Evolutionary conservation across 2,329 filamentous ascomycete species (phyloP).

Genomic region (Pestalotiopsis sp.): DNA sequence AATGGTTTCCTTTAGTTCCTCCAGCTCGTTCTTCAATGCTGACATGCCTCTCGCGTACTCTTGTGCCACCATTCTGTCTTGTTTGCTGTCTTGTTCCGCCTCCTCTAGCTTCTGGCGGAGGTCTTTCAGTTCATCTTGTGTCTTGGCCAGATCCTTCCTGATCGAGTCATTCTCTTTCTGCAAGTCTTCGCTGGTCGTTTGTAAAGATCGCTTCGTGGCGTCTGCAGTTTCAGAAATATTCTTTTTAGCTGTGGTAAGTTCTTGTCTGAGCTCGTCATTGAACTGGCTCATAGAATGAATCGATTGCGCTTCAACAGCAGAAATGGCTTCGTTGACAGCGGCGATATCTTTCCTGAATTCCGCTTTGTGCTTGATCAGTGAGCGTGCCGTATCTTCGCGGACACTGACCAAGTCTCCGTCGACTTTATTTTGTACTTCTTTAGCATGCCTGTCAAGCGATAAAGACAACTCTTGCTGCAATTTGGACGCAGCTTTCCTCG

Average conservation of each 20-base stretch:
- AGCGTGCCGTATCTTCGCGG: background rate
- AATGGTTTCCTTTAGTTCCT: slow-evolving; percentile 31
- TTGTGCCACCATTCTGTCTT: background rate
- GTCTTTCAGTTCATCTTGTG: background rate
- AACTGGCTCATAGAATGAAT: background rate
- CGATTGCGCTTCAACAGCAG: background rate
- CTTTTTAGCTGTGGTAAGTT: background rate
- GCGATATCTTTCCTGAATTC: background rate
- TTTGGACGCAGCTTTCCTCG: background rate
- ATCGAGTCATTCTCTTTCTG: background rate
- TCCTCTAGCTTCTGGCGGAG: background rate
- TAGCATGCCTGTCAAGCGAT: background rate
- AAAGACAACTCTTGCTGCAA: background rate
- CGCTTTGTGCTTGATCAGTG: background rate
- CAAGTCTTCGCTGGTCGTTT: background rate
- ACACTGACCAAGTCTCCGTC: background rate
- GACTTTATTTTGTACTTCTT: background rate
- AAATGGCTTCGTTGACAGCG: background rate
- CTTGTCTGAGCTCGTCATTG: background rate
- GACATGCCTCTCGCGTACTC: background rate
- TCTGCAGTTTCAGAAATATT: background rate
- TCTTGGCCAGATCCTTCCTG: background rate
- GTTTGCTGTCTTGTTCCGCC: background rate
- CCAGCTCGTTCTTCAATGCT: slow-evolving; percentile 34
- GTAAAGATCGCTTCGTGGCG: background rate